These are phyloP conservation scores for Westerdykella sp. DNA, from an alignment of 2,329 filamentous ascomycete species.

Conservation along the genomic window DNA sequence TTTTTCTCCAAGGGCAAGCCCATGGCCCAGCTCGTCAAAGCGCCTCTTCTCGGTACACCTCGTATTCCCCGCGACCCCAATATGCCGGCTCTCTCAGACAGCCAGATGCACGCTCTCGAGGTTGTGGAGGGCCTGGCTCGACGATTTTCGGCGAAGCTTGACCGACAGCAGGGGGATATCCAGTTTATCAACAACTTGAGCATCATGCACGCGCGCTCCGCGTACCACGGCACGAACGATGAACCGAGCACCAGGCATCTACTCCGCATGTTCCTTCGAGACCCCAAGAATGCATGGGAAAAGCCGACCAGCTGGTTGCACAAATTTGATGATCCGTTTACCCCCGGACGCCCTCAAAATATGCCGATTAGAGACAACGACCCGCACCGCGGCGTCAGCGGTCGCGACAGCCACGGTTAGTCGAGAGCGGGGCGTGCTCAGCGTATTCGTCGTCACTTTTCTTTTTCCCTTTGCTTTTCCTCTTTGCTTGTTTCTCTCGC, in stretches of 20 bases:
- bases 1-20: conserved; percentile 33
- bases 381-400: conserved; percentile 34
- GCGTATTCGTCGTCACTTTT: too few relatives aligned
- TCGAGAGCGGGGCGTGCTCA: neutral
- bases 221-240: conserved; percentile 20
- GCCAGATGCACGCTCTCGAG: conserved; percentile 27
- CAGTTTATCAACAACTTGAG: conserved; percentile 35
- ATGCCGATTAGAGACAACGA: conserved; percentile 30
- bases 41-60: conserved; percentile 32
- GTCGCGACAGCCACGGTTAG: conserved; percentile 35
- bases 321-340: conserved; percentile 32
- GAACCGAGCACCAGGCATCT: conserved; percentile 29
- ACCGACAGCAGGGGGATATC: conserved; percentile 32
- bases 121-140: conserved; percentile 25
- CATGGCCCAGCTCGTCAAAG: conserved; percentile 35
- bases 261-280: conserved; percentile 35
- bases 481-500: neutral
- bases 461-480: neutral
- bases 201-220: conserved; percentile 34
- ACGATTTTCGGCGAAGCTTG: conserved; percentile 24
- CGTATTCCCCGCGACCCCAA: conserved; percentile 23
- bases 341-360: conserved; percentile 23
- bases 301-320: conserved; percentile 22
- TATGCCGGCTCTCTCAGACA: conserved; percentile 25
- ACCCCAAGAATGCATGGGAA: conserved; percentile 29